Base-by-base conservation (phyloP, 2,329 filamentous ascomycete species). In the Calonectria leucothoes region DNA sequence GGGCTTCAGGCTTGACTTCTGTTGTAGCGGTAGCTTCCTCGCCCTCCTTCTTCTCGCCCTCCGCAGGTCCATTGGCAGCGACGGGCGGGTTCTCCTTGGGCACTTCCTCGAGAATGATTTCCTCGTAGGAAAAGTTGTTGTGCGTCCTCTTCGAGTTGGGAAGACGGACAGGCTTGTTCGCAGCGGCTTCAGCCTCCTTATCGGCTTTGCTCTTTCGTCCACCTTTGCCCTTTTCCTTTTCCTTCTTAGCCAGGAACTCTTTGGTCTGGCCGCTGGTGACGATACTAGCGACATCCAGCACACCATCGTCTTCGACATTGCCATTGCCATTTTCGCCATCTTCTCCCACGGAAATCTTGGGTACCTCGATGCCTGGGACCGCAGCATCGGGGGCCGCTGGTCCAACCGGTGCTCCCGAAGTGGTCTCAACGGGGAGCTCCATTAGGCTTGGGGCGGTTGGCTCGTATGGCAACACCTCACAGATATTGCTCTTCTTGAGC, bases 271-370 rank as follows among this genome's bases (percentile, higher is more conserved):
- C 94, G 78, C 92, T 94, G 1, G 94, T 94, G 42, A 97, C 94
- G 76, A 97, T 96, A 77, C 90, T 93, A n/a, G 94, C 95, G 59
- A 97, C 94, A 78, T 97, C 94, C 4, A 97, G 87, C 11, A 96
- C 94, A 29, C 94, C 94, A 71, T 96, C 94, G 1, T 92, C 90
- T 3, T 89, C 87, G 1, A 85, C 84, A 5, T 84, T 83, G 11
- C 82, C 82, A 71, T 87, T 87, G n/a, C 83, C 82, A 1, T 86
- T 86, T 10, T 84, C 86, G 37, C 82, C 82, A 17, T 85, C 85
- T 11, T 85, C 87, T 7, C 79, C 72, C n/a, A 79, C 70, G 12
- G 83, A 81, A 25, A 42, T 31, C 72, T 87, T 83, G 79, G n/a
- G 81, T 75, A 66, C 84, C 35, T 87, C 87, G 6, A 82, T 79